phyloP scores from a whole-genome alignment of 140 eudicot genomes.

The Senecio squalidus region DNA sequence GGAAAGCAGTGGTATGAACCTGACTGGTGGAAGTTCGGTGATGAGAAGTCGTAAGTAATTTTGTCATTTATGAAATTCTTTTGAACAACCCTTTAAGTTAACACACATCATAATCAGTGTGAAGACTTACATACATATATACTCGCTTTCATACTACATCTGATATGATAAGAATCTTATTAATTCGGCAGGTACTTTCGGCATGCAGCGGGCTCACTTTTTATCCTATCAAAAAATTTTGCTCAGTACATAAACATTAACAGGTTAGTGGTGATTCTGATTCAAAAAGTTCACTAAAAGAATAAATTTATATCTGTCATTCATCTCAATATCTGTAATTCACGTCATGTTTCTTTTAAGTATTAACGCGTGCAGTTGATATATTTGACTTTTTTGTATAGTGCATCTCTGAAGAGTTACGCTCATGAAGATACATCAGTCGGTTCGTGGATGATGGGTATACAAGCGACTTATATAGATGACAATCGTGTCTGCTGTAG shows the following conservation, averaged over 20 bases:
- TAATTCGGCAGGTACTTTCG: slow-evolving; percentile 72
- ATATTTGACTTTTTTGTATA: slow-evolving; percentile 14
- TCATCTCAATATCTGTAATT: background rate
- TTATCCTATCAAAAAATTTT: slow-evolving; percentile 59
- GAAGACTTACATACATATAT: background rate
- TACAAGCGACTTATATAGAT: slow-evolving; percentile 79
- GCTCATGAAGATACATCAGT: slow-evolving; percentile 84
- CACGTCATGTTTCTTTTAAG: background rate
- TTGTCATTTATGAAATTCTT: background rate
- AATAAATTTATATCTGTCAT: background rate
- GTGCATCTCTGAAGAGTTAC: slow-evolving; percentile 77
- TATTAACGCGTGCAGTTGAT: background rate
- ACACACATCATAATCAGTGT: background rate
- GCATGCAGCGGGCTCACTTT: slow-evolving; percentile 71
- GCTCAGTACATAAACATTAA: slow-evolving; percentile 74
- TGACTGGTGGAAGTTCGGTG: slow-evolving; percentile 99
- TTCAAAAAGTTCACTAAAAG: background rate
- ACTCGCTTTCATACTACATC: background rate
- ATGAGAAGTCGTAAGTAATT: slow-evolving; percentile 78
- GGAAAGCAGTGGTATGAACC: slow-evolving; percentile 95
- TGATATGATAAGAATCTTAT: background rate
- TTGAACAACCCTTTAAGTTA: background rate
- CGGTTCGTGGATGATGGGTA: slow-evolving; percentile 97
- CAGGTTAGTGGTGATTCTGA: slow-evolving; percentile 43
- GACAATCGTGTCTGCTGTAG: slow-evolving; percentile 74